Conservation (phyloP, 805 yeast species). For the Yamadazyma insecticola region DNA sequence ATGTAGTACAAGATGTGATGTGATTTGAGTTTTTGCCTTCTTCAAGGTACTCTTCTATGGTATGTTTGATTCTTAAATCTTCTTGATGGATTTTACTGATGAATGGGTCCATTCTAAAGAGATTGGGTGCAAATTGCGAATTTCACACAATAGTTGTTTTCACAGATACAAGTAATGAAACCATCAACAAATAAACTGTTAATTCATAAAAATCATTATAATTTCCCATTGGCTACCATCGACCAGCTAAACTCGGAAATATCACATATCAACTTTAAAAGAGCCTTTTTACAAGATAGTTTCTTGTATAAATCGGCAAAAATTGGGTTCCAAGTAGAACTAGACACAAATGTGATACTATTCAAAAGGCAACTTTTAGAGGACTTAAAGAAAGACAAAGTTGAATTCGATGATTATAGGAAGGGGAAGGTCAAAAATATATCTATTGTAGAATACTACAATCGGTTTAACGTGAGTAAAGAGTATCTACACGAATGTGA, state of each 20-base stretch:
- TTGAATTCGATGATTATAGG: constrained; percentile 10
- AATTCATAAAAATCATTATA: constrained; percentile 2
- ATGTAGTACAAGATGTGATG: constrained; percentile 2
- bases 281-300: constrained; percentile 1
- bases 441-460: background rate
- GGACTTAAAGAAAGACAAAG: constrained; percentile 1
- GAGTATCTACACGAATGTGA: constrained; percentile 10
- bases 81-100: constrained; percentile 1
- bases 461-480: constrained; percentile 4
- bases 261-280: constrained; percentile 1
- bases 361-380: constrained; percentile 9
- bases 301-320: no score
- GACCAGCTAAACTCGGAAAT: constrained; percentile 5
- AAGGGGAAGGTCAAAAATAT: background rate
- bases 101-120: constrained; percentile 6
- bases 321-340: constrained; percentile 2
- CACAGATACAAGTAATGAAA: constrained; percentile 2
- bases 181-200: background rate
- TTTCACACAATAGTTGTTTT: background rate
- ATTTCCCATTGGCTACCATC: constrained; percentile 9
- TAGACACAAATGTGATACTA: constrained; percentile 1
- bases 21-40: background rate
- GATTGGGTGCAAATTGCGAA: background rate
- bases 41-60: constrained; percentile 5
- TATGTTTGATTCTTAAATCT: constrained; percentile 3